Conservation (phyloP, 352 stramenopile species). For the Aphanomyces cochlioides region DNA sequence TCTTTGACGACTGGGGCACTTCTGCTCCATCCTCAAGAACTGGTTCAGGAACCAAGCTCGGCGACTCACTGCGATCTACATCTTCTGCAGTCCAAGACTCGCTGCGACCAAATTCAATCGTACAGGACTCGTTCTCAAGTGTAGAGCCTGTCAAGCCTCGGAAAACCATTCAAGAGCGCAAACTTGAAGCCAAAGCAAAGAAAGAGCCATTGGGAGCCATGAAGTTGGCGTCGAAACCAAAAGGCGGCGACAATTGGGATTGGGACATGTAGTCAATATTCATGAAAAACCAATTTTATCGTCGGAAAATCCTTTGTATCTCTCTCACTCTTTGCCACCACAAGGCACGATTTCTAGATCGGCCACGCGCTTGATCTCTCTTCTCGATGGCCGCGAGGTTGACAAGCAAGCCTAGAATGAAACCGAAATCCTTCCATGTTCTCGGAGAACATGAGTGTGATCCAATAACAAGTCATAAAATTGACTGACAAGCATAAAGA, state of each 20-base stretch:
- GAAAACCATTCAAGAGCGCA: constrained; percentile 26
- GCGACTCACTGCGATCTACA: no score
- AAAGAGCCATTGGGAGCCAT: constrained; percentile 20
- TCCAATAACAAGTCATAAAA: not conserved
- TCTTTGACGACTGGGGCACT: constrained; percentile 24
- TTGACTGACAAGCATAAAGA: not conserved
- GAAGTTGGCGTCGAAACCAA: constrained; percentile 25
- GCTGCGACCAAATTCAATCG: no score
- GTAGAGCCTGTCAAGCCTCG: not conserved
- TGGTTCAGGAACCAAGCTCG: no score
- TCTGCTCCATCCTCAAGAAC: not conserved
- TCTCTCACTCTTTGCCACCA: not conserved
- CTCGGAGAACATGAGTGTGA: not conserved
- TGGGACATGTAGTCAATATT: constrained; percentile 28
- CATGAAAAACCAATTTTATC: not conserved
- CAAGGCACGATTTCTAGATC: no score
- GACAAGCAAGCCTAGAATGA: no score
- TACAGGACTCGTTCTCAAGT: no score
- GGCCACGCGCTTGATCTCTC: not conserved
- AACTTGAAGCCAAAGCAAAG: constrained; percentile 19
- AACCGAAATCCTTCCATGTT: no score
- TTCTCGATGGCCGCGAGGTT: no score
- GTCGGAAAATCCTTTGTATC: not conserved
- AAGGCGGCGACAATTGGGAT: constrained; percentile 29
- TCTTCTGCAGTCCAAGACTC: no score